Percentiles rank a stretch among this genome's conserved stretches.
Conservation (phyloP, 306 rosid species). For the Urtica urens region DNA sequence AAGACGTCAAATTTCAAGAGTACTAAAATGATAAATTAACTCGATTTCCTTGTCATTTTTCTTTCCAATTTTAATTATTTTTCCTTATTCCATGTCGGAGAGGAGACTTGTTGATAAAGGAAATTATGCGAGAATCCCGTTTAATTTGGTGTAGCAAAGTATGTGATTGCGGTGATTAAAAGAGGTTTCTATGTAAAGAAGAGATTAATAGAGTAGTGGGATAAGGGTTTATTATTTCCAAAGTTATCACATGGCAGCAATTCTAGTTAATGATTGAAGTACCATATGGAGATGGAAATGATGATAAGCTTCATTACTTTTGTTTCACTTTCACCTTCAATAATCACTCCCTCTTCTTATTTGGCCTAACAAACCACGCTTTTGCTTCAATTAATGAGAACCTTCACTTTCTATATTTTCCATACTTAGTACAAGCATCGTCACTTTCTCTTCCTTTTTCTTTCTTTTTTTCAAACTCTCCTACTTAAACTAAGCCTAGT, state of each 20-base stretch:
- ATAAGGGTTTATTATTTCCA: slow-evolving; percentile 11
- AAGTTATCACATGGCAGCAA: slow-evolving; percentile 48
- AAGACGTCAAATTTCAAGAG: no score
- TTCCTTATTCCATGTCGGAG: no score
- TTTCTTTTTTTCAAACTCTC: slow-evolving; percentile 3
- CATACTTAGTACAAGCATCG: slow-evolving; percentile 26
- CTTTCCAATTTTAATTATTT: no score
- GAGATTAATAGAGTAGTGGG: slow-evolving; percentile 13
- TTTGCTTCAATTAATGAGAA: slow-evolving; percentile 9
- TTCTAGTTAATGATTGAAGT: slow-evolving; percentile 48
- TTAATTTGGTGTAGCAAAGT: neutral
- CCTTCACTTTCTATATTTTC: slow-evolving; percentile 14
- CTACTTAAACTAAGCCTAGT: neutral
- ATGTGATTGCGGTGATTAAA: neutral
- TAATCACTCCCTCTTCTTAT: slow-evolving; percentile 14
- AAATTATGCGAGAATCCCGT: slow-evolving; percentile 4
- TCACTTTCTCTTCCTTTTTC: slow-evolving; percentile 14
- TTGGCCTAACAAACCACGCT: slow-evolving; percentile 31
- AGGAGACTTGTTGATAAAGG: no score
- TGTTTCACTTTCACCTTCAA: slow-evolving; percentile 12
- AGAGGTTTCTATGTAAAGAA: slow-evolving; percentile 12
- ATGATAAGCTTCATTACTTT: slow-evolving; percentile 19
- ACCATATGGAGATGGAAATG: slow-evolving; percentile 29
- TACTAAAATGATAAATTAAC: no score
- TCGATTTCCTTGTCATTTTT: no score